phyloP scores from a whole-genome alignment of 2,329 filamentous ascomycete species.

The Aspergillus chevalieri region DNA sequence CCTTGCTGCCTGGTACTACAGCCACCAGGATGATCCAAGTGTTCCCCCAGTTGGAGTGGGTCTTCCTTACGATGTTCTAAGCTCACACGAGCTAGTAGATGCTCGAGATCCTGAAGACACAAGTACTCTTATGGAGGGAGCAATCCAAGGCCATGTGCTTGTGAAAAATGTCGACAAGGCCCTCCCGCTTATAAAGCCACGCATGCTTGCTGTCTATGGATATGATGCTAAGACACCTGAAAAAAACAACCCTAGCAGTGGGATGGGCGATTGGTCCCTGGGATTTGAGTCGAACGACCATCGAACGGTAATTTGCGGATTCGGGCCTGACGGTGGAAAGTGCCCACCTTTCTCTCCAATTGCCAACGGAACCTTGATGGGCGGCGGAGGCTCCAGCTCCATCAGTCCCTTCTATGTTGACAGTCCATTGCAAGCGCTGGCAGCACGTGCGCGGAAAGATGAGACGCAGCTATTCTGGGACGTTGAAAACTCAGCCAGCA shows the following conservation, averaged over 20 bases:
- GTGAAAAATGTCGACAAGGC: conserved; percentile 41
- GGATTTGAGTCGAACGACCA: neutral
- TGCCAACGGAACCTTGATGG: neutral
- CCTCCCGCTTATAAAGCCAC: conserved; percentile 43
- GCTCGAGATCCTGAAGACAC: conserved; percentile 14
- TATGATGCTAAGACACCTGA: conserved; percentile 34
- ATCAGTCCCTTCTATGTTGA: neutral
- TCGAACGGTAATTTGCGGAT: neutral
- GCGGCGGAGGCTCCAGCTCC: neutral
- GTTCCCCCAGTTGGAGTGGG: neutral
- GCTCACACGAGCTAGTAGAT: conserved; percentile 27
- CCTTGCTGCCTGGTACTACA: conserved; percentile 45
- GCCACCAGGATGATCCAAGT: conserved; percentile 37
- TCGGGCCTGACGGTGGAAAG: neutral
- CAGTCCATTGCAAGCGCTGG: neutral
- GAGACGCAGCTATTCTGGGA: neutral
- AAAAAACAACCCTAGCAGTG: neutral
- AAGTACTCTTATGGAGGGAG: neutral
- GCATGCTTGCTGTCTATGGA: conserved; percentile 46
- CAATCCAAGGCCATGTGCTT: conserved; percentile 30
- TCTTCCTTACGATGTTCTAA: neutral
- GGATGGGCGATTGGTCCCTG: neutral
- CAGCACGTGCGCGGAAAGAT: neutral
- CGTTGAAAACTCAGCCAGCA: neutral
- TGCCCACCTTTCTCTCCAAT: neutral